These are phyloP conservation scores for Cucurbitaria berberidis DNA, from an alignment of 2,329 filamentous ascomycete genomes.

Conservation along the genomic window DNA sequence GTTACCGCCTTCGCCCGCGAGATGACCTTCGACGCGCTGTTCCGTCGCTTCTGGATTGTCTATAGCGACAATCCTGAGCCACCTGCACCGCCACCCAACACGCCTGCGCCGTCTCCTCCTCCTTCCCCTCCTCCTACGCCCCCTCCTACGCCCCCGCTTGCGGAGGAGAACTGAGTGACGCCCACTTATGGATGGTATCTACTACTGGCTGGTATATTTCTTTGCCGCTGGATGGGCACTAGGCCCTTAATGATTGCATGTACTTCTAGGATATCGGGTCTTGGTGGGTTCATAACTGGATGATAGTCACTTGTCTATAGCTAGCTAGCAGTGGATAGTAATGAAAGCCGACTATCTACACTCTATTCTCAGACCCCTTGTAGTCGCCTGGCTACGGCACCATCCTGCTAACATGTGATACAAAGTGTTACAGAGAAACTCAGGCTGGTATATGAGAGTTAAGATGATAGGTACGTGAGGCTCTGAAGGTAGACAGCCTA, in stretches of 20 bases:
- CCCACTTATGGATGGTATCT: not conserved
- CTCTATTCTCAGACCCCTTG: not conserved
- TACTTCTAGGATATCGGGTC: constrained; percentile 2
- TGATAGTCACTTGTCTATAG: not conserved
- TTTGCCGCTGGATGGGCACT: not conserved
- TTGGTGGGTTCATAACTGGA: constrained; percentile 1
- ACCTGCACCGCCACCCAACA: not conserved
- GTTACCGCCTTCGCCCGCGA: too few relatives aligned
- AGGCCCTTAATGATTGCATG: not conserved
- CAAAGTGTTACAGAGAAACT: not conserved
- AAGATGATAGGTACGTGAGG: not conserved
- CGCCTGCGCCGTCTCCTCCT: not conserved
- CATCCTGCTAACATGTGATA: not conserved
- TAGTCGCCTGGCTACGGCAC: not conserved
- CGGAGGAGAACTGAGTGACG: not conserved
- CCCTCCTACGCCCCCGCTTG: not conserved
- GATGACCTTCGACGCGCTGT: not conserved
- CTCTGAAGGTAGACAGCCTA: not conserved
- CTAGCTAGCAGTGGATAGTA: constrained; percentile 12
- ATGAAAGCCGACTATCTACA: not conserved
- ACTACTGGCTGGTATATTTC: not conserved
- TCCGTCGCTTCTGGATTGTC: not conserved
- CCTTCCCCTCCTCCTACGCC: not conserved
- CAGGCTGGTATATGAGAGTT: not conserved
- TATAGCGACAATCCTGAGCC: not conserved